Base-by-base conservation (phyloP, 2,329 filamentous ascomycete species). In the Cladorrhinum sp. region DNA sequence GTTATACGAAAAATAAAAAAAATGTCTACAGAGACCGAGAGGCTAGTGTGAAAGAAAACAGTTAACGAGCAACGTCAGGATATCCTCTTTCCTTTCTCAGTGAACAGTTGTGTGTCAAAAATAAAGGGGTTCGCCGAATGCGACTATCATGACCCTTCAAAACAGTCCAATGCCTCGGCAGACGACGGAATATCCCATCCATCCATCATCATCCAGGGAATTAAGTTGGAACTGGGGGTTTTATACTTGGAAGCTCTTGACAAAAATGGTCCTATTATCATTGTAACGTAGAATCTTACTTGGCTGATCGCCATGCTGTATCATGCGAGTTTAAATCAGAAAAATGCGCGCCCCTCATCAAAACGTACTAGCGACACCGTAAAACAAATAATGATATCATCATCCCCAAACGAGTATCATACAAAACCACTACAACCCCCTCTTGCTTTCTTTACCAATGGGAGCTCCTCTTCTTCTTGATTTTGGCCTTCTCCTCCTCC, bases 391-490 rank as follows among this genome's bases (percentile, higher is more conserved):
- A 45, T 49, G 36, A 18, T 20, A 38, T 48, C 52, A 20, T 54
- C 27, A 13, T 13, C 32, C 25, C 9, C 32, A 16, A 24, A 23
- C 22, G 2, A 27, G 24, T 24, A 20, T 51, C n/a, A 50, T 49
- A 48, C 24, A 22, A 24, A 27, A 7, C 20, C 16, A 27, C 41
- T 18, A 22, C 2, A 20, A 50, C 10, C 4, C 50, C 41, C 9
- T 10, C 9, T 10, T 22, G 23, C 48, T 23, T 16, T 25, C 24
- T 23, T 61, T 59, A 73, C 66, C 73, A 74, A 49, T 70, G 66
- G 51, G 72, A 69, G 55, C 73, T 75, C 57, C 68, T 68, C 67
- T 75, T 75, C 69, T 74, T 75, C 55, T 66, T 66, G 13, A 74
- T 64, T 56, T 65, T 69, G 51, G 58, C 67, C 62, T 64, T 69